These are phyloP conservation scores for Malbranchea zuffiana DNA, from an alignment of 2,329 filamentous ascomycete species.

Conservation along the genomic window DNA sequence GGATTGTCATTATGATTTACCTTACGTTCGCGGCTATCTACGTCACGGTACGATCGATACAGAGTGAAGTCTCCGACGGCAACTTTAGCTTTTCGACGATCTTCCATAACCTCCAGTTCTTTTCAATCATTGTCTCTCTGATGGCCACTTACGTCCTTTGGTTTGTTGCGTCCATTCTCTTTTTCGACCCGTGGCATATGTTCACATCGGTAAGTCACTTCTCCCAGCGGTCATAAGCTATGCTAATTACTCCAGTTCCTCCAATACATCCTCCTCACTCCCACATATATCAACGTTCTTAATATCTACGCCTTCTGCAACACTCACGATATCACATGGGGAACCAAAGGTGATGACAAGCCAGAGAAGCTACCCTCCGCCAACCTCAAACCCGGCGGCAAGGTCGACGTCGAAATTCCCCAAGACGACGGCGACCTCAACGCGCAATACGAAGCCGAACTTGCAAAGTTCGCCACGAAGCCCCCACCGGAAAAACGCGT, in stretches of 20 bases:
- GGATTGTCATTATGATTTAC: constrained; percentile 90
- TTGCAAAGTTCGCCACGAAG: constrained; percentile 63
- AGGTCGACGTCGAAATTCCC: constrained; percentile 76
- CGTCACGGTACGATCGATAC: constrained; percentile 80
- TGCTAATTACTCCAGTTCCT: constrained; percentile 47
- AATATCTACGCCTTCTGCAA: constrained; percentile 99
- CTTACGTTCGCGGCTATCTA: constrained; percentile 90
- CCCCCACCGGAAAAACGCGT: constrained; percentile 52
- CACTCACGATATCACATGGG: constrained; percentile 95
- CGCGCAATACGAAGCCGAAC: constrained; percentile 81
- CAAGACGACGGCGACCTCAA: constrained; percentile 93
- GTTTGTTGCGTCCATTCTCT: constrained; percentile 80
- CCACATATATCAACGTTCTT: constrained; percentile 94
- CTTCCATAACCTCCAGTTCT: constrained; percentile 81
- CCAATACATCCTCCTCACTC: constrained; percentile 89
- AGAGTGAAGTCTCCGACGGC: constrained; percentile 52
- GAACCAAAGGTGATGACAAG: constrained; percentile 96
- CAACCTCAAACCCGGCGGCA: constrained; percentile 83
- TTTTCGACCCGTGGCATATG: constrained; percentile 99
- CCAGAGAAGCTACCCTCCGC: constrained; percentile 80
- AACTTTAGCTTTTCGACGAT: constrained; percentile 60
- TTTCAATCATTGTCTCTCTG: constrained; percentile 85
- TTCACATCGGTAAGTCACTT: constrained; percentile 53
- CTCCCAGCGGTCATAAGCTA: background rate
- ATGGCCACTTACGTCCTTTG: constrained; percentile 88